Evolutionary conservation across 169 alveolate species (phyloP).

Genomic region (Plasmodium sp.): DNA sequence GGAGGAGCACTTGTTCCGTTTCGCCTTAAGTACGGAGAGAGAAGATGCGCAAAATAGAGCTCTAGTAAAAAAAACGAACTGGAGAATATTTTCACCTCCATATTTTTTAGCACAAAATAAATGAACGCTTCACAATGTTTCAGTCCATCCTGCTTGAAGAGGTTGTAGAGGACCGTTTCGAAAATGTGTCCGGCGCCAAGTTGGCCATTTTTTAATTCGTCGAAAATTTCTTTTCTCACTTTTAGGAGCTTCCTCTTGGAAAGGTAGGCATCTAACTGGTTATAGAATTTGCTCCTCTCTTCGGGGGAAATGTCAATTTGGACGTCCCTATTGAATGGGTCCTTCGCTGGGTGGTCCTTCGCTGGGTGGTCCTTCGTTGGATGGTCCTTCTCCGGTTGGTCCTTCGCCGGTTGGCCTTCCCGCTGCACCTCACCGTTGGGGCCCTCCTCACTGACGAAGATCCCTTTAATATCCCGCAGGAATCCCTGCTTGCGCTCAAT

Average conservation of each 20-base stretch:
- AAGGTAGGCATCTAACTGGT: constrained; percentile 25
- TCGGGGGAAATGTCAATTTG: constrained; percentile 11
- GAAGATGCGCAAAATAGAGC: neutral
- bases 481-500: constrained; percentile 44
- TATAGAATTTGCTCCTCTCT: constrained; percentile 26
- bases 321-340: neutral
- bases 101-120: constrained; percentile 53
- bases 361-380: neutral
- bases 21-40: neutral
- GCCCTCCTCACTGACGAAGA: constrained; percentile 14
- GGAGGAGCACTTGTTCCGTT: neutral
- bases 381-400: neutral
- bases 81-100: neutral
- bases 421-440: no score
- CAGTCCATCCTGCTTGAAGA: constrained; percentile 4
- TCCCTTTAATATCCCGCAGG: constrained; percentile 12
- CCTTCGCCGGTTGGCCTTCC: neutral
- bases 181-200: neutral
- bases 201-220: constrained; percentile 1
- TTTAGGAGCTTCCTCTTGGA: constrained; percentile 37
- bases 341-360: neutral
- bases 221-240: constrained; percentile 28
- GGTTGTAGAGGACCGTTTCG: constrained; percentile 35
- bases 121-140: constrained; percentile 43
- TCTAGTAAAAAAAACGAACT: constrained; percentile 22